These are phyloP conservation scores for Neospermospora avenae DNA, from an alignment of 2,329 filamentous ascomycete species.

Conservation along the genomic window DNA sequence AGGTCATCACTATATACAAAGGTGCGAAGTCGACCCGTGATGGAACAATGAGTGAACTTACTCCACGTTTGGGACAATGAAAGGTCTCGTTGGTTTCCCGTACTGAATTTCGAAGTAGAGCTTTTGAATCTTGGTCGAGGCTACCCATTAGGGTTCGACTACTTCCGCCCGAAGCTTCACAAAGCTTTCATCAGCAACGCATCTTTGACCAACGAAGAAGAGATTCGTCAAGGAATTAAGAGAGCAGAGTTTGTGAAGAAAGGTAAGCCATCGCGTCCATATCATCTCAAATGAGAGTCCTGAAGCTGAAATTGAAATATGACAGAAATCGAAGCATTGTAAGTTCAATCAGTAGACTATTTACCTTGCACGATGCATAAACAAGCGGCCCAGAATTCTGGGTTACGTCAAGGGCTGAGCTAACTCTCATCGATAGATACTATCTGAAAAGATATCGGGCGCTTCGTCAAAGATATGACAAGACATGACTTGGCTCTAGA, in stretches of 20 bases:
- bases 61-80: no score
- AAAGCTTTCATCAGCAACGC: conserved; percentile 79
- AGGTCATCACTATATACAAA: conserved; percentile 89
- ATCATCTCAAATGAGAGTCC: background rate
- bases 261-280: conserved; percentile 48
- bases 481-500: conserved; percentile 17
- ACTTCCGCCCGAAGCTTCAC: conserved; percentile 79
- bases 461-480: conserved; percentile 71
- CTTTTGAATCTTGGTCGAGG: conserved; percentile 80
- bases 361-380: no score
- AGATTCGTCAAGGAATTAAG: conserved; percentile 73
- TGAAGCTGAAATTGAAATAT: background rate
- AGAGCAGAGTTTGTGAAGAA: conserved; percentile 88
- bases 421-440: conserved; percentile 56
- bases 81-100: background rate
- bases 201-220: conserved; percentile 63
- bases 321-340: conserved; percentile 88
- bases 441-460: conserved; percentile 90
- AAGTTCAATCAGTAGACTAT: conserved; percentile 43
- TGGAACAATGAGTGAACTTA: background rate
- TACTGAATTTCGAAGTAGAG: conserved; percentile 50
- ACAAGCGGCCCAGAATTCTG: background rate
- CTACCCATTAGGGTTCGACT: conserved; percentile 81
- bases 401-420: background rate
- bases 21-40: conserved; percentile 45